Base-by-base conservation (phyloP, 495 filamentous ascomycete genomes). In the Echria macrotheca region DNA sequence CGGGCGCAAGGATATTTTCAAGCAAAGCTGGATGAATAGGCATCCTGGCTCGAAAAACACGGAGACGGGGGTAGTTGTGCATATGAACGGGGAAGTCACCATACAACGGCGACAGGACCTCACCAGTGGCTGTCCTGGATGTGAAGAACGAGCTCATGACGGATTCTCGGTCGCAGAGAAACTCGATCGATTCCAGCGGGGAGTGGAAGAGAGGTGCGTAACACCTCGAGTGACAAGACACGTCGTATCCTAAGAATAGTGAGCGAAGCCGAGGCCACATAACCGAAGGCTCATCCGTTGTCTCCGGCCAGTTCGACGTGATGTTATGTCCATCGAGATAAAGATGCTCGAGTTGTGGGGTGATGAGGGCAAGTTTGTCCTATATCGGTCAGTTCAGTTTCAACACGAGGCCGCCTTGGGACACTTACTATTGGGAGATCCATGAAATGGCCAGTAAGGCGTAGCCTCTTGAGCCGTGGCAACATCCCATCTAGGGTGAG, bases 1-100 rank as follows among this genome's bases (percentile, higher is more conserved):
- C 36, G n/a, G 52, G 40, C 4, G 10, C 44, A 7, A 60, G 36
- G 4, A 53, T 6, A 1, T 23, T 17, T 21, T 25, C 31, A 14
- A 65, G 46, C 10, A n/a, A n/a, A n/a, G n/a, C n/a, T n/a, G n/a
- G n/a, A n/a, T n/a, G n/a, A n/a, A n/a, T n/a, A n/a, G n/a, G n/a
- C n/a, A n/a, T n/a, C n/a, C n/a, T n/a, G n/a, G 49, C 63, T 12
- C 57, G 55, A 14, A 65, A 65, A 17, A 49, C 32, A 31, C 57
- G 43, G 12, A 65, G 49, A 21, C 9, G 28, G 2, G 44, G 40
- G 14, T n/a, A 33, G 7, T 4, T 5, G 10, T 18, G n/a, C n/a
- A n/a, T n/a, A n/a, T n/a, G n/a, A n/a, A n/a, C n/a, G n/a, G n/a
- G n/a, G n/a, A n/a, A n/a, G n/a, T n/a, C n/a, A n/a, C n/a, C n/a